phyloP scores from a whole-genome alignment of 2,329 filamentous ascomycete species.

The Trichophyton rubrum region DNA sequence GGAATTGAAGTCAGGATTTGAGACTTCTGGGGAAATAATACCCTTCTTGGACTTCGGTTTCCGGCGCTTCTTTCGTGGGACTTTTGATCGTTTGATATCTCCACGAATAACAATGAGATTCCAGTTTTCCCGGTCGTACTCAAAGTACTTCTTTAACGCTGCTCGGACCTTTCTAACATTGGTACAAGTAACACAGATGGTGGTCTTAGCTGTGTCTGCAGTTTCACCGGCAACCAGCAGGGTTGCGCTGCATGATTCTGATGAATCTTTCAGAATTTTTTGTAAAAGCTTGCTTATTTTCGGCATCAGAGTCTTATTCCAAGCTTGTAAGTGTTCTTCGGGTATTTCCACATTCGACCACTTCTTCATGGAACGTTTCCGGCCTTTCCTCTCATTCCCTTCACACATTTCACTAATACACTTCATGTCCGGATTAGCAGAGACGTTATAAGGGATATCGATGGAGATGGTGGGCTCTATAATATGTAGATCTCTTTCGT shows the following conservation, averaged over 20 bases:
- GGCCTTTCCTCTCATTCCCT: constrained; percentile 21
- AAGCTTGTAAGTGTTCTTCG: constrained; percentile 43
- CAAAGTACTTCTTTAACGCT: constrained; percentile 45
- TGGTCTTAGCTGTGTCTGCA: constrained; percentile 45
- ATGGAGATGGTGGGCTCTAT: constrained; percentile 10
- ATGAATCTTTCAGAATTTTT: constrained; percentile 45
- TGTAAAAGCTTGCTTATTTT: constrained; percentile 47
- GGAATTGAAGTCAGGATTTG: constrained; percentile 43
- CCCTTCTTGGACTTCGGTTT: constrained; percentile 24
- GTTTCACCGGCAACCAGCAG: constrained; percentile 50
- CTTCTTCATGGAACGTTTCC: constrained; percentile 34
- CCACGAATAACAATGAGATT: constrained; percentile 50
- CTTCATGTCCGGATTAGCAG: constrained; percentile 16
- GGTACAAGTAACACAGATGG: constrained; percentile 51
- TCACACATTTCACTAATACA: constrained; percentile 15
- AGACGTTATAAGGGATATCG: constrained; percentile 12
- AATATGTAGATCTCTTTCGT: constrained; percentile 2
- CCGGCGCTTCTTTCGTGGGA: constrained; percentile 32
- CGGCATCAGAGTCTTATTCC: constrained; percentile 47
- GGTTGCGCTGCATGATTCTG: constrained; percentile 49
- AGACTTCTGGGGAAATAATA: constrained; percentile 17
- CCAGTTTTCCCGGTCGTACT: constrained; percentile 43
- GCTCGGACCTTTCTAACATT: constrained; percentile 47
- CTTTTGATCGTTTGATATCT: constrained; percentile 44
- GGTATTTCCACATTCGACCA: constrained; percentile 42